Evolutionary conservation across 2,329 filamentous ascomycete genomes (phyloP), one percentile per base, ranked within the genome.

Genomic region (Trichophyton benhamiae): DNA sequence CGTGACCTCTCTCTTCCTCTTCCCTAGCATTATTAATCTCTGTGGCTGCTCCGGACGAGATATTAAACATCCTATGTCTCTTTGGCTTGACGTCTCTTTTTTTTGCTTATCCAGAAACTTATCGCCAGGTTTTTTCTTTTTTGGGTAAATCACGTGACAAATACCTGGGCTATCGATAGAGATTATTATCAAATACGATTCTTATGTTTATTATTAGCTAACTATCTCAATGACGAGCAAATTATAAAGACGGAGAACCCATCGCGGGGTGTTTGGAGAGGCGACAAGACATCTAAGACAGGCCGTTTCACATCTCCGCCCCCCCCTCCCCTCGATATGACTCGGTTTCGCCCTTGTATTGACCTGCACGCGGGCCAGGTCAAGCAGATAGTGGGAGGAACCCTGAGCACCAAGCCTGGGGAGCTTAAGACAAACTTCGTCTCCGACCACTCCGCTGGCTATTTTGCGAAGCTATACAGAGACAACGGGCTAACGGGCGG

Each of bases 381-480:
- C 63, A 99, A 99, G 79, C 94, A 99, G 75, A 99, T 99, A 68
- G 91, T 99, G 46, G 94, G 94, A 67, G 92, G 94, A 63, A 97
- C 94, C 1, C 82, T 99, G 64, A 87, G 87, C 76, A 82, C 82
- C 71, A 74, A 80, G 7, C 82, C 83, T 1, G 73, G 80, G 5
- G 80, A 83, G 61, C 81, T 97, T 61, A 87, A 90, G 77, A 97
- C 92, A 57, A 99, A 99, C 76, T 91, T 90, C 77, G 87, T 96
- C 64, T 96, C 94, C 8, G 83, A 86, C 57, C 85, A 92, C 64
- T 87, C 91, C 8, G 85, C 94, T 1, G 82, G 83, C 3, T 82
- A 96, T 77, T 99, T 89, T 73, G 88, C 91, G 38, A 76, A 79
- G 62, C 80, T 97, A 17, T 99, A 99, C 80, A 83, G 81, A 67